Base-by-base conservation (phyloP, 1,284 basidiomycete genomes). In the Apiotrichum sp. region DNA sequence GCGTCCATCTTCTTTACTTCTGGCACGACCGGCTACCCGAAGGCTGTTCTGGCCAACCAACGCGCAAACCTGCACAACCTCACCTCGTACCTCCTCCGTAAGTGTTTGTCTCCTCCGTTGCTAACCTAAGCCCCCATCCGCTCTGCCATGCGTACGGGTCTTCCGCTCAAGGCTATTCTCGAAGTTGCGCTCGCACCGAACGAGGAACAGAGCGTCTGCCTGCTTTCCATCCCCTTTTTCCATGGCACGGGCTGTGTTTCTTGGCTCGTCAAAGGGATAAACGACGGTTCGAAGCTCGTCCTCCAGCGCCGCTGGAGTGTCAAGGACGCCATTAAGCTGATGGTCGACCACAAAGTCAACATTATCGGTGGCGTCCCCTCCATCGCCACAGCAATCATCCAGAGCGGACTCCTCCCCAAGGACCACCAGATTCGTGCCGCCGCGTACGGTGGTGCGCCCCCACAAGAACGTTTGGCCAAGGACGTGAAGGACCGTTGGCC, bases 291-390 rank as follows among this genome's bases (percentile, higher is more conserved):
- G 13, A 70, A 67, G 57, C 58, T 72, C 36, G 67, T 72, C 11
- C 58, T 69, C 56, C 66, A 69, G 62, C 57, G 62, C 29, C 53
- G 62, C 42, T 74, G 72, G 72, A 58, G 62, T 39, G 62, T 66
- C 5, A 52, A 53, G 2, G 65, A 65, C 42, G 72, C 72, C 4
- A 53, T 68, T 22, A 14, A 57, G 13, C 49, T 71, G 52, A 71
- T 71, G n/a, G 40, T 58, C 35, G 35, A 47, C 7, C 69, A 74
- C 49, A 51, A 55, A 3, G 65, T 73, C 5, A 69, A 62, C 35
- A 62, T 68, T 4, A 65, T 72, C n/a, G 72, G 71, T 41, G 72
- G 72, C 1, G 73, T 74, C 1, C 73, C 73, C 8, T 64, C 73
- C 4, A 66, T 74, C 31, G 67, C 68, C 2, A 59, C 60, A 39